phyloP scores from a whole-genome alignment of 331 rosid genomes.

The Rhamnella rubrinervis region DNA sequence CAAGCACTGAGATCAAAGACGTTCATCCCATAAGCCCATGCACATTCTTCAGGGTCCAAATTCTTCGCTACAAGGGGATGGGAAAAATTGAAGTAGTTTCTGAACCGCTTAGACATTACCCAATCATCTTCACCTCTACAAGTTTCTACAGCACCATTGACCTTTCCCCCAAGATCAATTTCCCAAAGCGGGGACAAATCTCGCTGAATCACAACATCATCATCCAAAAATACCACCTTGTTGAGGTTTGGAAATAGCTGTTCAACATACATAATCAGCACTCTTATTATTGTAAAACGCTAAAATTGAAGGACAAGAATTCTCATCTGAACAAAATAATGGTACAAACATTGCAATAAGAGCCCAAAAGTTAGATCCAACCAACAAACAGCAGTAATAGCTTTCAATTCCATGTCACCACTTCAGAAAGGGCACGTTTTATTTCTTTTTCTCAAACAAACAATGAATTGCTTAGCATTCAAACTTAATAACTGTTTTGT shows the following conservation, averaged over 20 bases:
- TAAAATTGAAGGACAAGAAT: background rate
- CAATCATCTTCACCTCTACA: slow-evolving; percentile 93
- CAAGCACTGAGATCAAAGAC: slow-evolving; percentile 80
- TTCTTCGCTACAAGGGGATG: slow-evolving; percentile 69
- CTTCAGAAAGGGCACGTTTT: background rate
- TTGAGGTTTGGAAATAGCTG: slow-evolving; percentile 96
- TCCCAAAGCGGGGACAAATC: slow-evolving; percentile 94
- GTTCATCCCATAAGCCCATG: slow-evolving; percentile 99
- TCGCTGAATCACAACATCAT: slow-evolving; percentile 87
- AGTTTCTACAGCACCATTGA: slow-evolving; percentile 97
- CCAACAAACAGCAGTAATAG: background rate
- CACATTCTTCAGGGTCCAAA: slow-evolving; percentile 94
- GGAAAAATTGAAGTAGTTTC: slow-evolving; percentile 93
- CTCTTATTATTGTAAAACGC: slow-evolving; percentile 14
- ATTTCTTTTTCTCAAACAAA: background rate
- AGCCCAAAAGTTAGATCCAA: background rate
- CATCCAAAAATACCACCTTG: slow-evolving; percentile 93
- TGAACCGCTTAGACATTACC: slow-evolving; percentile 93
- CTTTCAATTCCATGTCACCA: background rate
- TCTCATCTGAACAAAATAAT: slow-evolving; percentile 4
- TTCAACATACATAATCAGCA: slow-evolving; percentile 42
- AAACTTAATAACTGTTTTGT: background rate
- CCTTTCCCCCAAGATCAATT: slow-evolving; percentile 85
- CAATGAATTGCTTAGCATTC: background rate
- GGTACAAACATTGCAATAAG: slow-evolving; percentile 4